Base-by-base conservation (phyloP, 305 asterid genomes). In the Fraxinus floribunda region DNA sequence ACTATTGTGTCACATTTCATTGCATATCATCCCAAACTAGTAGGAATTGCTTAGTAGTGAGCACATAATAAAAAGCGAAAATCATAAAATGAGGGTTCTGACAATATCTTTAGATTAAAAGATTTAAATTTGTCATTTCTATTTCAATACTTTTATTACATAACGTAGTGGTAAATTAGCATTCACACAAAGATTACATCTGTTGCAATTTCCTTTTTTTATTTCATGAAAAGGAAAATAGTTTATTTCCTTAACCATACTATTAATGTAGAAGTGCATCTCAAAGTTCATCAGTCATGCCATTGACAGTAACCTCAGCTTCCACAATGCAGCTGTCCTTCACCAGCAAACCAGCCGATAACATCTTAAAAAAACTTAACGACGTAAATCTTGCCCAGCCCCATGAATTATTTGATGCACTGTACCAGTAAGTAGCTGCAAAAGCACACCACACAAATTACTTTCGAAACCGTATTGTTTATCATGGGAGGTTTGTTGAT, bases 341-440 rank as follows among this genome's bases (percentile, higher is more conserved):
- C 77, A 88, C 81, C 66, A 89, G 86, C 79, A 85, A 85, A 26
- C 93, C 91, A 13, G 15, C 1, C 26, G 38, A 44, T 0, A 86
- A 30, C 39, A 2, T 30, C 76, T 80, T 72, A 70, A 94, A 88
- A 70, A 78, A 78, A 64, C 16, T 83, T 16, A 81, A 81, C 1
- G 94, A 83, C 41, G 87, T 75, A 75, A 86, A 92, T 89, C 92
- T 89, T 79, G 89, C 91, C 93, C 95, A 91, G 8, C 97, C 30
- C 30, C 30, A 26, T 26, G 30, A 26, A 26, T 26, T 26, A 0
- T 26, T 26, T 26, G 30, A 26, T 26, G 30, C 30, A 26, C 30
- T 26, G 30, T 26, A 26, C 30, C 30, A 26, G 30, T 26, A 0
- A 26, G 30, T 26, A 26, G 30, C 30, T 26, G 30, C 30, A 26